Evolutionary conservation across 2,329 filamentous ascomycete genomes (phyloP), one percentile per base, ranked within the genome.

Genomic region (Hypoxylon sp.): DNA sequence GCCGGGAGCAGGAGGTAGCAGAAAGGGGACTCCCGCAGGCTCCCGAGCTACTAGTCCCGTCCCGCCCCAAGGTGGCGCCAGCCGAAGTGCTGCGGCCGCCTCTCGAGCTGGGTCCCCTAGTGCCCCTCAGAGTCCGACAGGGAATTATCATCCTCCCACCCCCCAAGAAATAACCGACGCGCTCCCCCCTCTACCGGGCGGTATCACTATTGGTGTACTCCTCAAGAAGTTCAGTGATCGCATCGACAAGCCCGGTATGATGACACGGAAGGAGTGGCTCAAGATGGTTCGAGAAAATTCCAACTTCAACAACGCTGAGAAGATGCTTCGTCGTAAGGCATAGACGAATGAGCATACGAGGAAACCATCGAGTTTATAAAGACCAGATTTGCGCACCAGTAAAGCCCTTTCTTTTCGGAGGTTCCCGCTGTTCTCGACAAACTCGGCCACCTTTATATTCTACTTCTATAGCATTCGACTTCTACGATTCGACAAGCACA

Each of bases 21-120:
- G 80, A 24, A 81, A 76, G 54, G 82, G 80, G 17, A 87, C 87
- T 5, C 87, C 88, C 4, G 79, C 79, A 6, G 86, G 81, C 15
- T 91, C 88, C 7, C 82, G 89, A 63, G 84, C 86, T 53, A 84
- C 84, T 28, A 91, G 89, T 71, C 89, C 87, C 71, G 80, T 76
- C 60, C 77, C 85, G 57, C 67, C 46, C 71, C 77, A 68, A 65
- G 74, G 65, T 75, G 80, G 59, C 52, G 46, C 63, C 50, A 51
- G 28, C 28, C 69, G 60, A 55, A 50, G 56, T 26, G 46, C 52
- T 37, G 63, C 68, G 6, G 64, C 70, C 1, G 53, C 53, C 19
- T 50, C 71, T 34, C 67, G 72, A 28, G 77, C 82, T 32, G 64
- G 70, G 26, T 79, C 79, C 32, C 74, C 80, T 1, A 58, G 65